Evolutionary conservation across 331 rosid genomes (phyloP).

Genomic region (Pyrus hybrid): DNA sequence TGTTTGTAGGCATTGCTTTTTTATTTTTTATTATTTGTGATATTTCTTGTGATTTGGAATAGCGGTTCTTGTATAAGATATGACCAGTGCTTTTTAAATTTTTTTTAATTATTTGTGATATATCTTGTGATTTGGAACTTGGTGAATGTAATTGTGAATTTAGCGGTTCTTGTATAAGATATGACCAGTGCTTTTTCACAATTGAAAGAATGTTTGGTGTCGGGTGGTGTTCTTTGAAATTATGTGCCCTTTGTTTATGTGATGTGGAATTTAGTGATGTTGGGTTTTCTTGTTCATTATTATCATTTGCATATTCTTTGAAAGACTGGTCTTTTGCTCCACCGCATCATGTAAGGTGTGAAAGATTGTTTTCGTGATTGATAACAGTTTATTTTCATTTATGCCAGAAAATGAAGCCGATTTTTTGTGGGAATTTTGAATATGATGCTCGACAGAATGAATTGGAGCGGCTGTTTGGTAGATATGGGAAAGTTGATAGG

Average conservation of each 20-base stretch:
- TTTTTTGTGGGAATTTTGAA: slow-evolving; percentile 94
- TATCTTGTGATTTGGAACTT: background rate
- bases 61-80: background rate
- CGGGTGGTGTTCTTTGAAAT: background rate
- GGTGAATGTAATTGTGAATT: background rate
- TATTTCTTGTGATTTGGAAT: background rate
- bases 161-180: background rate
- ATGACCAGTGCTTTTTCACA: background rate
- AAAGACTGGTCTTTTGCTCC: background rate
- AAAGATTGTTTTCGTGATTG: background rate
- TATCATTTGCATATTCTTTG: background rate
- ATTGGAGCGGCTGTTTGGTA: slow-evolving; percentile 81
- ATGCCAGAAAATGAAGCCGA: slow-evolving; percentile 74
- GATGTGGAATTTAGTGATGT: background rate
- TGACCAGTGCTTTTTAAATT: background rate
- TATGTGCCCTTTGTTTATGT: background rate
- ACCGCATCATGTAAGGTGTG: background rate
- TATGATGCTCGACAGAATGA: slow-evolving; percentile 86
- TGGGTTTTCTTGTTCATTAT: background rate
- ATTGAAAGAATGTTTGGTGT: background rate
- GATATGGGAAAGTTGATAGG: slow-evolving; percentile 96
- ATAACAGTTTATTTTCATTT: background rate
- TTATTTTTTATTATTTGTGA: background rate
- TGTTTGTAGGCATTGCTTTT: background rate
- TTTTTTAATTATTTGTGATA: background rate